Conservation (phyloP, 345 rosid genomes). For the Corymbia maculata region DNA sequence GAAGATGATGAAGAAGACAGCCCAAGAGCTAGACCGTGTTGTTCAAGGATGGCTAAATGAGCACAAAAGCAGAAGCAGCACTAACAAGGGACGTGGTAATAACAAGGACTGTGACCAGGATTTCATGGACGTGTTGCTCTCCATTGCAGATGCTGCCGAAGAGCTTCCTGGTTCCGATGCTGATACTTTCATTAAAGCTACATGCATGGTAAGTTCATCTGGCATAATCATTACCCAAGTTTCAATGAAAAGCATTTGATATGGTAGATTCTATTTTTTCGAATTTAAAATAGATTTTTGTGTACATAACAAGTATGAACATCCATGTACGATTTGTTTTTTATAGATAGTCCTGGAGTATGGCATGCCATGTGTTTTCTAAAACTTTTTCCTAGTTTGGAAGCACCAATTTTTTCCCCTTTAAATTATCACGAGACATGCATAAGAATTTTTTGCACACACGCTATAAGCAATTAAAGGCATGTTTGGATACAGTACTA, state of each 20-base stretch:
- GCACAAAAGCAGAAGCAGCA: constrained; percentile 14
- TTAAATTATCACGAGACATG: not conserved
- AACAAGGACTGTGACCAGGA: not conserved
- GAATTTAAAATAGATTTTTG: not conserved
- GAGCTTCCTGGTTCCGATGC: not conserved
- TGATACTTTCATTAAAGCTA: constrained; percentile 14
- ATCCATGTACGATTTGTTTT: not conserved
- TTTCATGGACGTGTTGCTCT: constrained; percentile 23
- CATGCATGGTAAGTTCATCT: constrained; percentile 3
- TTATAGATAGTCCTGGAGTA: not conserved
- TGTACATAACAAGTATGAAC: not conserved
- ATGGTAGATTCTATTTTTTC: not conserved
- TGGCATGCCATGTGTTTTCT: not conserved
- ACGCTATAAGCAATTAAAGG: not conserved
- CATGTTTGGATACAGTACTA: not conserved
- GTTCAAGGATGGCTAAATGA: constrained; percentile 23
- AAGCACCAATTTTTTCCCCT: not conserved
- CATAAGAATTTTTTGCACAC: not conserved
- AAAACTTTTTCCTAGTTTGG: not conserved
- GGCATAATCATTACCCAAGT: not conserved
- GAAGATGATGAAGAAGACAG: constrained; percentile 13
- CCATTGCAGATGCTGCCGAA: not conserved
- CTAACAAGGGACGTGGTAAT: not conserved
- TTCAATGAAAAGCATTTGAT: not conserved
- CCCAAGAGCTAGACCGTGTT: constrained; percentile 6